Conservation (phyloP, 2,329 filamentous ascomycete species). For the Cryphonectria parasitica region DNA sequence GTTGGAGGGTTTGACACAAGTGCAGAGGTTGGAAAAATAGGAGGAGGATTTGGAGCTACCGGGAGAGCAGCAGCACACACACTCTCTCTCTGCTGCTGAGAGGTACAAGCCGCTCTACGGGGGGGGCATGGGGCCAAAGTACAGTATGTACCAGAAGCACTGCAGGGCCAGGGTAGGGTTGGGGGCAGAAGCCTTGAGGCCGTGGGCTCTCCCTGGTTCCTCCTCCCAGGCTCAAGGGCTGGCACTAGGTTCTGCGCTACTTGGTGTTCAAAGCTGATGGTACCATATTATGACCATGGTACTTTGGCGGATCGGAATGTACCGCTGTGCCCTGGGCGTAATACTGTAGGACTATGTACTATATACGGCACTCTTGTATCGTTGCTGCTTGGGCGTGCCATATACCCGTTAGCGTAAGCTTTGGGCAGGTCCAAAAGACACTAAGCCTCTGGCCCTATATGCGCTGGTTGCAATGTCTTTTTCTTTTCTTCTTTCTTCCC, state of each 20-base stretch:
- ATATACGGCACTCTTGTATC: neutral
- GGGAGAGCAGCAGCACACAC: neutral
- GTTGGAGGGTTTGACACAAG: slow-evolving; percentile 20
- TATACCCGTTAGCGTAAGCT: neutral
- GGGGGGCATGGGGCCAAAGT: neutral
- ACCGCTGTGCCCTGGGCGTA: neutral
- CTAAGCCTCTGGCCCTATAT: neutral
- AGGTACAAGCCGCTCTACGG: neutral
- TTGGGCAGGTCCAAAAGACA: neutral
- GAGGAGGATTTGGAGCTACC: slow-evolving; percentile 15
- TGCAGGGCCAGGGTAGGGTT: neutral
- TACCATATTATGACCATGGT: neutral
- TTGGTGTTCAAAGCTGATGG: neutral
- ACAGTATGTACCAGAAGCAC: neutral
- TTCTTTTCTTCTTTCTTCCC: neutral
- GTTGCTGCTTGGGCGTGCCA: neutral
- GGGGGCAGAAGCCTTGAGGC: neutral
- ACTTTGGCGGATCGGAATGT: neutral
- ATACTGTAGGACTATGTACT: neutral
- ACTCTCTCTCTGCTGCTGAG: neutral
- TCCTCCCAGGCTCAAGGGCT: neutral
- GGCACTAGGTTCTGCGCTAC: neutral
- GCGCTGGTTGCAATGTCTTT: neutral
- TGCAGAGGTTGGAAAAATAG: slow-evolving; percentile 21
- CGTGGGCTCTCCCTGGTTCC: neutral